A percentile compares a stretch with the other conserved stretches of the same genome.
Conservation (phyloP, 2,329 filamentous ascomycete species). For the Chrysoporthe puriensis region DNA sequence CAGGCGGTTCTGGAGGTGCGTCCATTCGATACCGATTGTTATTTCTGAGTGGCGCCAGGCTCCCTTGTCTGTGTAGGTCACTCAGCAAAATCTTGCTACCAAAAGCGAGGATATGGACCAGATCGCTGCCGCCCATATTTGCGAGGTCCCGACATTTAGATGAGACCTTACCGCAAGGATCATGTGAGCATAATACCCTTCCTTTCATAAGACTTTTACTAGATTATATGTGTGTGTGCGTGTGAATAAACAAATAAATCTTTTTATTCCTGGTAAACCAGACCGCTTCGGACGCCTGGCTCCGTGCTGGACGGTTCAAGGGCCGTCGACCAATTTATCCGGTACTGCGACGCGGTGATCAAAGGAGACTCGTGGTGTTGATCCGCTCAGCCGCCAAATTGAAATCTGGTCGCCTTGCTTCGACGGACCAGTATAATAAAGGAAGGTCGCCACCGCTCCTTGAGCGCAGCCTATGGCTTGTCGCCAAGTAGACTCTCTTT, state of each 20-base stretch:
- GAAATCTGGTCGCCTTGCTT: neutral
- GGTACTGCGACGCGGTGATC: slow-evolving; percentile 7
- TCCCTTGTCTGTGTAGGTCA: neutral
- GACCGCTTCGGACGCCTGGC: slow-evolving; percentile 14
- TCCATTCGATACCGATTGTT: neutral
- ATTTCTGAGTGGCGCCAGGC: neutral
- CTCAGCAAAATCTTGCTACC: neutral
- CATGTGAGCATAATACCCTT: neutral
- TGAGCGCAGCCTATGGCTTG: too few species aligned
- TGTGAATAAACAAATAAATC: neutral
- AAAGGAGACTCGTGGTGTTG: neutral
- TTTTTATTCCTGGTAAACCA: neutral
- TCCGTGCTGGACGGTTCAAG: slow-evolving; percentile 7
- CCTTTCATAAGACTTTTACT: neutral
- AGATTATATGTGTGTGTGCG: neutral
- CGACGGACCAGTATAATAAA: neutral
- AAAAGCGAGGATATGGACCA: neutral
- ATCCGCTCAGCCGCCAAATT: neutral
- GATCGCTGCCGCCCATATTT: too few species aligned
- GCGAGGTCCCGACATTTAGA: neutral
- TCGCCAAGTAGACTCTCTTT: neutral
- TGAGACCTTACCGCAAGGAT: neutral
- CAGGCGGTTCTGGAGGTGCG: neutral
- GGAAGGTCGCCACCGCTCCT: neutral
- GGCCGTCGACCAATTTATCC: slow-evolving; percentile 21